Base-by-base conservation (phyloP, 2,329 filamentous ascomycete species). In the Cadophora sp. region DNA sequence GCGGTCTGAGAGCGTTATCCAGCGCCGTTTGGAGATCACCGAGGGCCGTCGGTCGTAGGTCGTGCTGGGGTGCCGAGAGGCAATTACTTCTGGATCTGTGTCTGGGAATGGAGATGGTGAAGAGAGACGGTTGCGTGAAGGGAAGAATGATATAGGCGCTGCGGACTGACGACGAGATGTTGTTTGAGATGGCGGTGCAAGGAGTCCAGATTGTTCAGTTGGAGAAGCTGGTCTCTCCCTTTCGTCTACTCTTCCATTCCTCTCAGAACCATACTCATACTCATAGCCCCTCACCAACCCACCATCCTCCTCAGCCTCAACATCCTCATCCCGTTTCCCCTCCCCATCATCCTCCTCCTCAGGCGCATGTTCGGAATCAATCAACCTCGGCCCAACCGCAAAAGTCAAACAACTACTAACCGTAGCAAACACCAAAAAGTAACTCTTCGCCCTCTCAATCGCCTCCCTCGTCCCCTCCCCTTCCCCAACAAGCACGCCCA, bases 391-490 rank as follows among this genome's bases (percentile, higher is more conserved):
- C 0, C 88, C 89, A 3, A 91, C 78, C 0, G 86, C 86, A 74
- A 91, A 91, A 0, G 88, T 90, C 66, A 91, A 77, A 62, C 84
- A 86, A 72, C 88, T 89, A 50, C 83, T 84, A 11, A 91, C 81
- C 64, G 89, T 89, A 3, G 88, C 84, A 70, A 88, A 90, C 66
- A 91, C 27, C 27, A 30, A 30, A 6, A 30, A 30, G 6, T 30
- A 30, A 30, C 27, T 30, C 27, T 30, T 30, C 27, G 27, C 27
- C 27, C 27, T 30, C 27, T 30, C 27, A 30, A 30, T 30, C 27
- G 27, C 27, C 6, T 30, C 27, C 6, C 27, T 30, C 27, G 27
- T 30, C 27, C 27, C 27, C 27, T 30, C 27, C 6, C 27, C 27
- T 6, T 30, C 27, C 27, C 27, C 27, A 30, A 30, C 27, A 30